phyloP scores from a whole-genome alignment of 2,329 filamentous ascomycete genomes.

The Stromatinia cepivora region DNA sequence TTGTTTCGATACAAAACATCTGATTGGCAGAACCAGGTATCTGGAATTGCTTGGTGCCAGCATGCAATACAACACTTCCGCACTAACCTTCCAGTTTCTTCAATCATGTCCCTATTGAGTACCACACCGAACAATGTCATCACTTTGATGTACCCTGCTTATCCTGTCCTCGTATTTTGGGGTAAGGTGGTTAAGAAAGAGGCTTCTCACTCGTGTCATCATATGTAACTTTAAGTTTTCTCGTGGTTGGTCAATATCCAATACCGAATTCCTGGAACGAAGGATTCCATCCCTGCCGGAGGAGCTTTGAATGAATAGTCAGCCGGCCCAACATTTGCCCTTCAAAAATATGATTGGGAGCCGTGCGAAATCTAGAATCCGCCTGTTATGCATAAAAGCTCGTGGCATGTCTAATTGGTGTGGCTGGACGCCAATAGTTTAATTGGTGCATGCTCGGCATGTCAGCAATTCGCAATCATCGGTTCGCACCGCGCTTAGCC shows the following conservation, averaged over 20 bases:
- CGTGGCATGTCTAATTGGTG: not conserved
- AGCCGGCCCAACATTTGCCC: not conserved
- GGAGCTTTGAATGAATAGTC: not conserved
- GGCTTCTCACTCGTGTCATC: not conserved
- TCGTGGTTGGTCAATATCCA: not conserved
- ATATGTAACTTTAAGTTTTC: not conserved
- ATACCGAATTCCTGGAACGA: constrained; percentile 11
- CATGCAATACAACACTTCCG: not conserved
- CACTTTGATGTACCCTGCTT: not conserved
- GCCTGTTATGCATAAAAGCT: not conserved
- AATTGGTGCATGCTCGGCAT: constrained; percentile 13
- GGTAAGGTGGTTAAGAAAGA: not conserved
- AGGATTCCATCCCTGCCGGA: not conserved
- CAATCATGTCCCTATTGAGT: not conserved
- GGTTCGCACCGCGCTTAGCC: constrained; percentile 13
- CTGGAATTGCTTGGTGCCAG: not conserved
- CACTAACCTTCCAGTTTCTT: not conserved
- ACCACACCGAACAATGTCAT: not conserved
- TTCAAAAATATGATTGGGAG: constrained; percentile 1
- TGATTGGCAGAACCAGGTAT: constrained; percentile 15
- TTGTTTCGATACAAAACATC: not conserved
- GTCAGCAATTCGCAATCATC: not conserved
- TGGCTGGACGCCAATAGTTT: not conserved
- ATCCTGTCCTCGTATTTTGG: not conserved
- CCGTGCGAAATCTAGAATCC: not conserved